These are phyloP conservation scores for Pseudocercospora crystallina DNA, from an alignment of 2,329 filamentous ascomycete genomes.

Conservation along the genomic window DNA sequence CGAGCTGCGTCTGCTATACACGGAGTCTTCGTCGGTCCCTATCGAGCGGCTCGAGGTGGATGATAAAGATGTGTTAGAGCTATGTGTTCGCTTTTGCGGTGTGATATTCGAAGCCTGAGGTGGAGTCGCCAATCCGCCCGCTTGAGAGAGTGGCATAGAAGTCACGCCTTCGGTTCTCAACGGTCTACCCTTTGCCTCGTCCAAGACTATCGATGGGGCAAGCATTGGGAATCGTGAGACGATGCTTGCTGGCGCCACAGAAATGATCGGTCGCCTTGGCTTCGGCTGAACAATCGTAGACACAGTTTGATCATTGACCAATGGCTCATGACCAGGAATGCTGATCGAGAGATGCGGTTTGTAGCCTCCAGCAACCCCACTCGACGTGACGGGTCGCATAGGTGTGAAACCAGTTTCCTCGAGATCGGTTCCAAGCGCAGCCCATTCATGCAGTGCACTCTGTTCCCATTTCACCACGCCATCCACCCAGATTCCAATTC, in stretches of 20 bases:
- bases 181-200: background rate
- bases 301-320: slow-evolving; percentile 8
- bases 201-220: slow-evolving; percentile 15
- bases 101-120: background rate
- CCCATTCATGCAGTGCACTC: slow-evolving; percentile 6
- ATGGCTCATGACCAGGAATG: slow-evolving; percentile 21
- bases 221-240: slow-evolving; percentile 20
- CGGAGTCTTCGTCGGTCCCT: slow-evolving; percentile 37
- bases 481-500: slow-evolving; percentile 47
- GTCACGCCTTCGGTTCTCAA: too few species aligned
- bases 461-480: slow-evolving; percentile 45
- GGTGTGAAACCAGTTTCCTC: slow-evolving; percentile 22
- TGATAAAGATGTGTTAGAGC: slow-evolving; percentile 24
- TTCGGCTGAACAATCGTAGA: slow-evolving; percentile 15
- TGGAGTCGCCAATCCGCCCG: too few species aligned
- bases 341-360: slow-evolving; percentile 25
- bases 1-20: slow-evolving; percentile 39
- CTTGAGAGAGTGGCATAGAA: too few species aligned
- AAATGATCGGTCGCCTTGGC: slow-evolving; percentile 13
- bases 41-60: slow-evolving; percentile 38
- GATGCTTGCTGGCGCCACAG: slow-evolving; percentile 18
- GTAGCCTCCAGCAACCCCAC: background rate
- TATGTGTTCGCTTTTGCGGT: background rate
- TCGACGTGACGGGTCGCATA: slow-evolving; percentile 10
- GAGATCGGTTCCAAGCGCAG: background rate